phyloP scores from a whole-genome alignment of 495 filamentous ascomycete genomes.

The Penicillium samsonianum region DNA sequence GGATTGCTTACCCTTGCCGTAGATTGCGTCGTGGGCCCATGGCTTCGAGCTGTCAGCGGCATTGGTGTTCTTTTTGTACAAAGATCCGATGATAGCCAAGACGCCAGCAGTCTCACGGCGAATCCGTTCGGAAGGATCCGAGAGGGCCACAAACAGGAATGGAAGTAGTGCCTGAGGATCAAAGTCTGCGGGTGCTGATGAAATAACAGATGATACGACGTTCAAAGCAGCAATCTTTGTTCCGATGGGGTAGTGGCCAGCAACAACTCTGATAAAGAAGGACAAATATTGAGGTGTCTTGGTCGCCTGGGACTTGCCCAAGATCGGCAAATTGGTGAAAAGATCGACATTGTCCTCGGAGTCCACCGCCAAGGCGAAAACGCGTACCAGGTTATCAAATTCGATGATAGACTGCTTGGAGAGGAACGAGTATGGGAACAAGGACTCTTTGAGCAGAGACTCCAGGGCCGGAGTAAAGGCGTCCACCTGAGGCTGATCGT shows the following conservation, averaged over 20 bases:
- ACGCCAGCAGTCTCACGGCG: slow-evolving; percentile 72
- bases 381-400: slow-evolving; percentile 59
- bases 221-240: slow-evolving; percentile 68
- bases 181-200: slow-evolving; percentile 47
- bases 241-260: slow-evolving; percentile 64
- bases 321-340: slow-evolving; percentile 59
- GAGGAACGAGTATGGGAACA: slow-evolving; percentile 40
- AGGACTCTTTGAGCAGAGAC: slow-evolving; percentile 32
- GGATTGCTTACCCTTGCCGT: slow-evolving; percentile 52
- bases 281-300: slow-evolving; percentile 68
- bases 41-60: slow-evolving; percentile 30
- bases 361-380: slow-evolving; percentile 61
- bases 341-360: slow-evolving; percentile 50
- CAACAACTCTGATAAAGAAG: slow-evolving; percentile 76
- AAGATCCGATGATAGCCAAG: slow-evolving; percentile 44
- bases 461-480: slow-evolving; percentile 41
- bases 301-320: slow-evolving; percentile 55
- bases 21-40: slow-evolving; percentile 59
- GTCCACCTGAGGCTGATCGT: slow-evolving; percentile 38
- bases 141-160: slow-evolving; percentile 70
- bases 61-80: slow-evolving; percentile 51
- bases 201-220: slow-evolving; percentile 55
- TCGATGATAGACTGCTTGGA: slow-evolving; percentile 36
- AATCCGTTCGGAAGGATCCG: slow-evolving; percentile 71
- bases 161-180: slow-evolving; percentile 80